phyloP scores from a whole-genome alignment of 2,329 filamentous ascomycete genomes.

The Penicillium hordei region DNA sequence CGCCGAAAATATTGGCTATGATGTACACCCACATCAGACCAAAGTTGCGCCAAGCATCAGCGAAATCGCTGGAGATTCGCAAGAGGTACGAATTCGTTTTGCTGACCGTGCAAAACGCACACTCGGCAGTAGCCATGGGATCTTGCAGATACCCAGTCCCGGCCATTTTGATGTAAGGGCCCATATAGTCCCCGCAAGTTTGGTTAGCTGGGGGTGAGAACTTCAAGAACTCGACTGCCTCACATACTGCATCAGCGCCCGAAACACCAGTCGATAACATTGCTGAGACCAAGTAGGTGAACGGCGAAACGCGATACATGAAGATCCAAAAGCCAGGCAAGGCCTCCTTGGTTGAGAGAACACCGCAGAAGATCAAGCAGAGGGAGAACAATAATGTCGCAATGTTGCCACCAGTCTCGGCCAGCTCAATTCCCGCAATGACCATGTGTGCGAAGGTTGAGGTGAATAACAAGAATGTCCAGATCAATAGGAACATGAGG shows the following conservation, averaged over 20 bases:
- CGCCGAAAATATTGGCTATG: conserved; percentile 8
- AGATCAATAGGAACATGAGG: conserved; percentile 64
- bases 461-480: conserved; percentile 69
- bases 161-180: not conserved
- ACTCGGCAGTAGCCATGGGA: not conserved
- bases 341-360: not conserved
- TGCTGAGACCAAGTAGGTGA: conserved; percentile 5
- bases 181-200: conserved; percentile 15
- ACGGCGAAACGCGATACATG: conserved; percentile 8
- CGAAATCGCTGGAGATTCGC: not conserved
- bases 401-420: conserved; percentile 73
- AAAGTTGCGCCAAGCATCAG: conserved; percentile 13
- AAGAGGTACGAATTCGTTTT: conserved; percentile 9
- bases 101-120: conserved; percentile 6
- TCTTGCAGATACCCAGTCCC: conserved; percentile 7
- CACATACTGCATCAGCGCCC: conserved; percentile 4
- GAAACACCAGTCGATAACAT: conserved; percentile 4
- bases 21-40: conserved; percentile 18
- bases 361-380: conserved; percentile 66
- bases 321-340: conserved; percentile 11
- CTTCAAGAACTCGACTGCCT: not conserved
- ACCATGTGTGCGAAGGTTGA: conserved; percentile 72
- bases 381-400: conserved; percentile 73
- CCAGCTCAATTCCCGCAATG: conserved; percentile 68
- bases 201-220: conserved; percentile 3